Percentiles rank a stretch among this genome's conserved stretches.
These are phyloP conservation scores for Pterocarpus macrocarpus DNA, from an alignment of 306 rosid genomes.

Conservation along the genomic window DNA sequence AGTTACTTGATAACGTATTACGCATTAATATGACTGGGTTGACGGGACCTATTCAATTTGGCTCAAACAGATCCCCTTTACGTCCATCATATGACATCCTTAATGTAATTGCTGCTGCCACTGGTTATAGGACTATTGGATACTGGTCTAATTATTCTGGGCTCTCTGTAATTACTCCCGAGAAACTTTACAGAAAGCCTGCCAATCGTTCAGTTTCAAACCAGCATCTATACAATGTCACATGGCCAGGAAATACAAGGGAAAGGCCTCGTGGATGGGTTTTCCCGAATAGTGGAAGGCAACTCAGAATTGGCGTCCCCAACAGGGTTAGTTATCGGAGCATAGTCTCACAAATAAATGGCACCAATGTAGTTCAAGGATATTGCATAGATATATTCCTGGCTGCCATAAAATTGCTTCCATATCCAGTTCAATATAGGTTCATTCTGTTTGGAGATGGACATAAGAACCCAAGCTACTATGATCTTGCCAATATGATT, in stretches of 20 bases:
- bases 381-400: slow-evolving; percentile 80
- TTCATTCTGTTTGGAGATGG: slow-evolving; percentile 73
- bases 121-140: slow-evolving; percentile 64
- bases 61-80: slow-evolving; percentile 57
- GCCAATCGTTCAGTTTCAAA: slow-evolving; percentile 61
- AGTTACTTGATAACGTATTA: slow-evolving; percentile 63
- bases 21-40: slow-evolving; percentile 68
- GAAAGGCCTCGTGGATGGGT: slow-evolving; percentile 88
- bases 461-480: slow-evolving; percentile 58
- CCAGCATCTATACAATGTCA: slow-evolving; percentile 52
- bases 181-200: slow-evolving; percentile 58
- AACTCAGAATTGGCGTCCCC: slow-evolving; percentile 76
- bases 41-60: slow-evolving; percentile 66
- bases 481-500: slow-evolving; percentile 70
- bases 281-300: slow-evolving; percentile 76
- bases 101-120: slow-evolving; percentile 59
- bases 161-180: slow-evolving; percentile 65
- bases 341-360: slow-evolving; percentile 59
- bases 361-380: slow-evolving; percentile 62
- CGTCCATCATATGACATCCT: slow-evolving; percentile 74
- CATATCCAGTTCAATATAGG: slow-evolving; percentile 71
- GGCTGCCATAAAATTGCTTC: slow-evolving; percentile 72
- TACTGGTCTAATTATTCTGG: slow-evolving; percentile 90
- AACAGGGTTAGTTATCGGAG: slow-evolving; percentile 65
- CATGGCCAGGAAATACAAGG: slow-evolving; percentile 78